Conservation (phyloP, 139 green algal genomes). For the Micractinium sp. region DNA sequence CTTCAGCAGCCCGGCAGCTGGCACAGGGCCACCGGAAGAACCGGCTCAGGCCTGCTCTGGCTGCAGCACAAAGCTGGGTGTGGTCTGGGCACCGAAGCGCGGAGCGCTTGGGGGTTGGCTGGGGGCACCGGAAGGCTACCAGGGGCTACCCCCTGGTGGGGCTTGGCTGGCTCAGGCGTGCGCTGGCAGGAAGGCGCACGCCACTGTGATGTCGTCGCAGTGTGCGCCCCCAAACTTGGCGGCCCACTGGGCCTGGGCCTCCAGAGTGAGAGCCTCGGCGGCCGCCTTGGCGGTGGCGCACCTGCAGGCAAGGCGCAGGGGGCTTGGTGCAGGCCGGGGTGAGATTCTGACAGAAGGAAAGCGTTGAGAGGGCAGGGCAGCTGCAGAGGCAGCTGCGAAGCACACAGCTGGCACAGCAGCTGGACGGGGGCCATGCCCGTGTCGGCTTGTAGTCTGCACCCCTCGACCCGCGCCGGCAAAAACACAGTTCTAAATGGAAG, state of each 20-base stretch:
- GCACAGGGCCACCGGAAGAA: no score
- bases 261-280: slow-evolving; percentile 22
- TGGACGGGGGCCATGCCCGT: no score
- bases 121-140: background rate
- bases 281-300: slow-evolving; percentile 33
- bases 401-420: background rate
- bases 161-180: background rate
- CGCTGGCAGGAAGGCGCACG: slow-evolving; percentile 43
- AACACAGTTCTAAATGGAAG: background rate
- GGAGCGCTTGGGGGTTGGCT: no score
- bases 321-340: background rate
- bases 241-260: slow-evolving; percentile 50
- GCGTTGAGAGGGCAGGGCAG: no score
- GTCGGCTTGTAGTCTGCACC: background rate
- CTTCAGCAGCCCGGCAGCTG: background rate
- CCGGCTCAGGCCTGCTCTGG: no score
- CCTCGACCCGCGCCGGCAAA: background rate
- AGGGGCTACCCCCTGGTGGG: no score
- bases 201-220: slow-evolving; percentile 60
- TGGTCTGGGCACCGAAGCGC: no score
- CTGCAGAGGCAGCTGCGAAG: background rate
- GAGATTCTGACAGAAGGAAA: no score
- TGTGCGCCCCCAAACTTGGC: slow-evolving; percentile 30
- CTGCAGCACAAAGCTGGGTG: no score
- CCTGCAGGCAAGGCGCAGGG: background rate